Evolutionary conservation across 2,329 filamentous ascomycete genomes (phyloP).

Genomic region (Fusarium buxicola): DNA sequence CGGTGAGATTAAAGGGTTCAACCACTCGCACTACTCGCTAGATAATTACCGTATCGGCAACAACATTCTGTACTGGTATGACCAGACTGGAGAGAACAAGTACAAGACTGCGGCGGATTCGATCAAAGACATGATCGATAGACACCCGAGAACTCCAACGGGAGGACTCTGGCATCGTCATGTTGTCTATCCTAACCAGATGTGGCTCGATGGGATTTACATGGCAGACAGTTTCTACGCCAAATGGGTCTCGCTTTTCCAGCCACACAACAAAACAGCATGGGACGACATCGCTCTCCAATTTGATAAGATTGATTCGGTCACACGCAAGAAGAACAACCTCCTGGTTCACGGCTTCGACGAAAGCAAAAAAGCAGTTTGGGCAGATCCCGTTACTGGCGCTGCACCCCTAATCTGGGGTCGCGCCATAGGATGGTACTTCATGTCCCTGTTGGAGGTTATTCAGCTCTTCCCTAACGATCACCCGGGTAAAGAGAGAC

Average conservation of each 20-base stretch:
- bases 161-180: constrained; percentile 66
- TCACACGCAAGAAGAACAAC: constrained; percentile 53
- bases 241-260: constrained; percentile 52
- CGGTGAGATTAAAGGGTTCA: constrained; percentile 60
- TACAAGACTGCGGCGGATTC: constrained; percentile 61
- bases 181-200: constrained; percentile 61
- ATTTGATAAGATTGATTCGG: constrained; percentile 57
- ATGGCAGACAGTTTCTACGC: constrained; percentile 61
- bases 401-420: constrained; percentile 65
- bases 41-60: constrained; percentile 65
- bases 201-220: constrained; percentile 69
- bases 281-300: constrained; percentile 59
- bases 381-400: constrained; percentile 63
- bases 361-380: constrained; percentile 58
- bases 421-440: constrained; percentile 65
- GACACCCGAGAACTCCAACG: constrained; percentile 59
- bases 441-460: constrained; percentile 62
- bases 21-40: constrained; percentile 60
- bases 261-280: constrained; percentile 52
- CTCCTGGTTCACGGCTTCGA: constrained; percentile 68
- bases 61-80: constrained; percentile 62
- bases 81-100: constrained; percentile 57
- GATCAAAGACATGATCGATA: constrained; percentile 58
- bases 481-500: constrained; percentile 50
- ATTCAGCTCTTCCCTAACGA: constrained; percentile 56